A percentile compares a stretch with the other conserved stretches of the same genome.
Conservation (phyloP, 306 rosid species). For the Malus fusca region DNA sequence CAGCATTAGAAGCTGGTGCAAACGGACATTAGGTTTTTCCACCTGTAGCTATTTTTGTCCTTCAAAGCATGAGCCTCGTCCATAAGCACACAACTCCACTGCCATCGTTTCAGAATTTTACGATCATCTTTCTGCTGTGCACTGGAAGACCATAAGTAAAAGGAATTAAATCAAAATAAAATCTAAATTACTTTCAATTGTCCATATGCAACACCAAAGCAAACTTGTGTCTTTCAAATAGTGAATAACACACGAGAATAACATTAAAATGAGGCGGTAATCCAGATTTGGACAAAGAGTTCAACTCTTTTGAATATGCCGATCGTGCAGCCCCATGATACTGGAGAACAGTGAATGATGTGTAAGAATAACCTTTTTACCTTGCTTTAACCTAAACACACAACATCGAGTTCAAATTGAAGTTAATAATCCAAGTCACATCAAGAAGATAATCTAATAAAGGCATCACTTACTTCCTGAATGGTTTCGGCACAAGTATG, state of each 20-base stretch:
- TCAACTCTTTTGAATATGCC: slow-evolving; percentile 73
- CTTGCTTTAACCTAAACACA: not conserved
- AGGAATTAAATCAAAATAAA: slow-evolving; percentile 5
- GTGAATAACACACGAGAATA: slow-evolving; percentile 91
- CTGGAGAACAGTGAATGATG: slow-evolving; percentile 59
- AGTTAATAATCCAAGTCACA: not conserved
- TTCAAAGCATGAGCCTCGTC: slow-evolving; percentile 98
- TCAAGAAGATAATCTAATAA: not conserved
- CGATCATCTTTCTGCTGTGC: slow-evolving; percentile 94
- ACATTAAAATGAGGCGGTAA: slow-evolving; percentile 88
- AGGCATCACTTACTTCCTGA: slow-evolving; percentile 35
- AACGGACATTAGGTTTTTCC: slow-evolving; percentile 91
- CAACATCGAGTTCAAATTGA: not conserved
- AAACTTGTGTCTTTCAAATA: slow-evolving; percentile 94
- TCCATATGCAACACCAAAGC: slow-evolving; percentile 1
- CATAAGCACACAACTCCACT: slow-evolving; percentile 95
- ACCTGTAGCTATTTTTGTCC: slow-evolving; percentile 85
- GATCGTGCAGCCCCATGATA: slow-evolving; percentile 74
- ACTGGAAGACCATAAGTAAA: slow-evolving; percentile 45
- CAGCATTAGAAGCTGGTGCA: slow-evolving; percentile 88
- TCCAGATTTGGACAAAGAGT: slow-evolving; percentile 70
- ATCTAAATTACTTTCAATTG: not conserved
- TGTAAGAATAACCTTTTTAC: not conserved
- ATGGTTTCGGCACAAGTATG: too few species aligned
- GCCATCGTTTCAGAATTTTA: slow-evolving; percentile 82